Evolutionary conservation across 768 basidiomycete genomes (phyloP), one percentile per base, ranked within the genome.

Genomic region (Macrocybe gigantea): DNA sequence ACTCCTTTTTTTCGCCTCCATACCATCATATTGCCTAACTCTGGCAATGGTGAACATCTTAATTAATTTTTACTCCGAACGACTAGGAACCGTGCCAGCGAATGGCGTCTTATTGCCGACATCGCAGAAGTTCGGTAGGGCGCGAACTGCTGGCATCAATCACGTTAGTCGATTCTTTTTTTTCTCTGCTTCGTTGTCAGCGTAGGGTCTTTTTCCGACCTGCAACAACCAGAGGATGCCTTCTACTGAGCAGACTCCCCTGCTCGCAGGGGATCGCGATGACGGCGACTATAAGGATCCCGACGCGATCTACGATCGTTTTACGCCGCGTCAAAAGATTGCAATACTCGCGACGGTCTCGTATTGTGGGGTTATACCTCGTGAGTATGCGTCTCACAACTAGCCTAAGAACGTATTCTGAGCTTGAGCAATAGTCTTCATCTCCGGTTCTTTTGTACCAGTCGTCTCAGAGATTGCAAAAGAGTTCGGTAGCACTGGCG

Each of bases 401-500:
- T 41, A 1, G 12, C 15, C 12, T 1, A 7, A 8, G 10, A 11
- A 1, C 12, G 30, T 40, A 38, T 33, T 38, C 34, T 29, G 7
- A 29, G 10, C 6, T 8, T 10, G 1, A 6, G 36, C 30, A 36
- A 7, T 49, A 83, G 81, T 78, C 38, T 74, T 85, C 49, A 73
- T 79, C 1, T 63, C 72, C 1, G 75, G 71, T 0, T 75, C 72
- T 3, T 81, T 83, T 59, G 65, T 81, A 3, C 81, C 80, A 0
- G 74, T 75, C 2, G 77, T 84, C 35, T 79, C 83, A 0, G 68
- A 78, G 35, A 75, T 85, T 30, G 73, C 81, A 5, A 55, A 52
- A 10, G 80, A 85, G 43, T 56, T 84, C 9, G 38, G 67, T n/a
- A 64, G 77, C 0, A 68, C 79, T 0, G 67, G 69, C 0, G 52